Percentiles rank a stretch among this genome's conserved stretches.
phyloP scores from a whole-genome alignment of 1,139 yeast genomes.

The Suhomyces wounanorum region DNA sequence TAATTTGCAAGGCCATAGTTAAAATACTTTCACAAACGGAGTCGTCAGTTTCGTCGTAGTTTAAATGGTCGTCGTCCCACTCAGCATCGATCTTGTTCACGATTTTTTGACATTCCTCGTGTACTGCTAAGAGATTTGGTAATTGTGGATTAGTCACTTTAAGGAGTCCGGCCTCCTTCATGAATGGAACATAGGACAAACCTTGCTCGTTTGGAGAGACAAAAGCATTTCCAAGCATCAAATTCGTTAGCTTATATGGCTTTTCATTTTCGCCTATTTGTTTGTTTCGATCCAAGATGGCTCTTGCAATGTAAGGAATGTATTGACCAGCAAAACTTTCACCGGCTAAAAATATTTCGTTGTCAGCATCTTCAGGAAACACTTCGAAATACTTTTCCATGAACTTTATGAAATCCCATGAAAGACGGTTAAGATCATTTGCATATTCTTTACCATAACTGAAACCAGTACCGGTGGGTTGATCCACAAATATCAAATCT shows the following conservation, averaged over 20 bases:
- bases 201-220: conserved; percentile 88
- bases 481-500: conserved; percentile 85
- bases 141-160: conserved; percentile 40
- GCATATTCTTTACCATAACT: conserved; percentile 61
- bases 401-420: conserved; percentile 64
- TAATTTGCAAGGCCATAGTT: conserved; percentile 39
- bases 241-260: conserved; percentile 55
- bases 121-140: conserved; percentile 45
- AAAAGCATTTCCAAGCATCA: conserved; percentile 96
- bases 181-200: conserved; percentile 75
- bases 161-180: conserved; percentile 61
- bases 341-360: conserved; percentile 82
- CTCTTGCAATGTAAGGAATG: conserved; percentile 81
- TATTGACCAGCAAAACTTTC: conserved; percentile 98
- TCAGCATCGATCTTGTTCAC: conserved; percentile 37
- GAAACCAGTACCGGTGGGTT: conserved; percentile 94
- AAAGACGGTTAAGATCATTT: conserved; percentile 58
- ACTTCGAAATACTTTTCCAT: conserved; percentile 63
- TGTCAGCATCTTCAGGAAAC: conserved; percentile 71
- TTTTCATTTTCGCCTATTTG: conserved; percentile 19
- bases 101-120: conserved; percentile 62
- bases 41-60: conserved; percentile 35
- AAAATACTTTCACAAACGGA: conserved; percentile 53
- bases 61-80: conserved; percentile 23
- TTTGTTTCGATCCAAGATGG: conserved; percentile 53